phyloP scores from a whole-genome alignment of 495 filamentous ascomycete genomes.

The Hypoxylon cercidicola region DNA sequence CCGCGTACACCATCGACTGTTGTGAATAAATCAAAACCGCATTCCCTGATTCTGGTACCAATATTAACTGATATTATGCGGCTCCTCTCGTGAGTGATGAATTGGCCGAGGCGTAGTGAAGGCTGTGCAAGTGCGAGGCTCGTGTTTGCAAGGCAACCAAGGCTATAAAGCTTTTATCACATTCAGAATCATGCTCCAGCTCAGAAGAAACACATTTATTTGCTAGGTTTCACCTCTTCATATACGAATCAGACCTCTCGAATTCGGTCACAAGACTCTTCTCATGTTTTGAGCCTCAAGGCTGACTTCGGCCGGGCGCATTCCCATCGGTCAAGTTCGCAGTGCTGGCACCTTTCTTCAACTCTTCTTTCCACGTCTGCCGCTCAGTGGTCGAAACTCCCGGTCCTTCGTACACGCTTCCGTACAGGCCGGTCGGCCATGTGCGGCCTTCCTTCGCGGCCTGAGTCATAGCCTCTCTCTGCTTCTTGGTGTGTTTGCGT shows the following conservation, averaged over 20 bases:
- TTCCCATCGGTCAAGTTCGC: constrained; percentile 39
- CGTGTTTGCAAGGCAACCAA: constrained; percentile 33
- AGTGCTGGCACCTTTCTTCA: constrained; percentile 46
- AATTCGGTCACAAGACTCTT: background rate
- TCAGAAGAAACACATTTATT: constrained; percentile 15
- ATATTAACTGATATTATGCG: constrained; percentile 16
- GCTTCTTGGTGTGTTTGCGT: constrained; percentile 34
- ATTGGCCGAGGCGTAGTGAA: constrained; percentile 8
- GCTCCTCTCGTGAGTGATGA: constrained; percentile 3
- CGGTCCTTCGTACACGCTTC: constrained; percentile 64
- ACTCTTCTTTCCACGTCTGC: constrained; percentile 60
- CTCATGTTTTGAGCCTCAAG: constrained; percentile 16
- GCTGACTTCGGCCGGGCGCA: constrained; percentile 37
- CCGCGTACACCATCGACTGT: constrained; percentile 30
- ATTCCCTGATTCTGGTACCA: background rate
- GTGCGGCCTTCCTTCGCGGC: constrained; percentile 49
- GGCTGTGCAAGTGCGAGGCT: constrained; percentile 26
- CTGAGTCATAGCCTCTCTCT: constrained; percentile 17
- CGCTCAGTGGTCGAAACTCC: constrained; percentile 58
- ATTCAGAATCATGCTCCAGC: constrained; percentile 15
- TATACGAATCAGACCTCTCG: background rate
- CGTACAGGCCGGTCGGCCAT: constrained; percentile 63
- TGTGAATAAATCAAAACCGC: constrained; percentile 8
- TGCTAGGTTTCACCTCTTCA: constrained; percentile 8
- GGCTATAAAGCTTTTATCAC: constrained; percentile 20